These are phyloP conservation scores for Epichloe typhina DNA, from an alignment of 2,329 filamentous ascomycete genomes.

Conservation along the genomic window DNA sequence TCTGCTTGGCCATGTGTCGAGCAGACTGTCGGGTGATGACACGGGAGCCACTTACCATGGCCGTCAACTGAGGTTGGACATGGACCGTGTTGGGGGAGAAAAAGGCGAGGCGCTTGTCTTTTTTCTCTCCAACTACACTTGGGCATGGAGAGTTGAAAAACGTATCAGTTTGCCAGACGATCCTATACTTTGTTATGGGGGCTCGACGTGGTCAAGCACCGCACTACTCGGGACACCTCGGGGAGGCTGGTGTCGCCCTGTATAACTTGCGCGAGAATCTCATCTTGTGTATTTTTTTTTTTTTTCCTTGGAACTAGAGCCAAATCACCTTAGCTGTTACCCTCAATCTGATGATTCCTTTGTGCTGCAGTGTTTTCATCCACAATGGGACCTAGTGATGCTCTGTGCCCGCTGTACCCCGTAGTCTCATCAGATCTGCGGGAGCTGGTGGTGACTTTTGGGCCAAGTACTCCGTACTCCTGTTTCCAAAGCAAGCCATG, in stretches of 20 bases:
- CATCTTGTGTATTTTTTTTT: not conserved
- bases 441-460: slow-evolving; percentile 2
- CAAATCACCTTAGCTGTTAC: not conserved
- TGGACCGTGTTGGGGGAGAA: not conserved
- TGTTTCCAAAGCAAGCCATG: not conserved
- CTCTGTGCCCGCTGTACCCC: not conserved
- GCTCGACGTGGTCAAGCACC: not conserved
- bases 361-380: not conserved
- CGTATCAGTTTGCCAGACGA: not conserved
- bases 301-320: not conserved
- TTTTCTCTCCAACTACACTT: not conserved
- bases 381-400: not conserved
- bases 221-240: not conserved
- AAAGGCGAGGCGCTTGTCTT: not conserved
- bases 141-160: not conserved
- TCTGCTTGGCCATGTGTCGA: not conserved
- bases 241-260: not conserved
- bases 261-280: not conserved
- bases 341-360: not conserved
- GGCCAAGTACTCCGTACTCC: slow-evolving; percentile 1
- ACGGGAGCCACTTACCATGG: not conserved
- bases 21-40: not conserved
- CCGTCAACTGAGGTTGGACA: not conserved
- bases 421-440: not conserved
- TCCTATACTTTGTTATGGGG: no score